A percentile compares a stretch with the other conserved stretches of the same genome.
phyloP scores from a whole-genome alignment of 2,329 filamentous ascomycete genomes.

The Ascochyta pisi region DNA sequence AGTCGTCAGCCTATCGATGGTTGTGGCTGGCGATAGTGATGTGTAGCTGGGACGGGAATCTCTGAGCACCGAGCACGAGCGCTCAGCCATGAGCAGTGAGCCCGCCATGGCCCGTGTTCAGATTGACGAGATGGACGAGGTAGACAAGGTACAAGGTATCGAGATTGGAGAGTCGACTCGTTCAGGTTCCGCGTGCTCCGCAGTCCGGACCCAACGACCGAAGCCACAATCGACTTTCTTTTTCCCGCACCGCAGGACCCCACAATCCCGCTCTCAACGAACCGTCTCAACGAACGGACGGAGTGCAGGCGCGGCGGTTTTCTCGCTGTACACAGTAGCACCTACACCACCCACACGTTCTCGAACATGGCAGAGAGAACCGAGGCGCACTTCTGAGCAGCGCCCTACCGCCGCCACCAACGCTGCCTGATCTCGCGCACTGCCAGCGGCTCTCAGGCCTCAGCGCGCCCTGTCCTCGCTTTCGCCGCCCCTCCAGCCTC shows the following conservation, averaged over 20 bases:
- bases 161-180: not conserved
- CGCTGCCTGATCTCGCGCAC: not conserved
- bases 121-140: not conserved
- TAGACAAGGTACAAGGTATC: not conserved
- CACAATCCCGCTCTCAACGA: slow-evolving; percentile 5
- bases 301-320: slow-evolving; percentile 7
- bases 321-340: slow-evolving; percentile 1
- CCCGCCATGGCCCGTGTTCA: not conserved
- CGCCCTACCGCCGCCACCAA: slow-evolving; percentile 11
- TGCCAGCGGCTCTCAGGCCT: not conserved
- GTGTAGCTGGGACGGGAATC: not conserved
- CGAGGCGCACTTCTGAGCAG: slow-evolving; percentile 13
- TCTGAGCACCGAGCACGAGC: not conserved
- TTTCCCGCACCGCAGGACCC: slow-evolving; percentile 9
- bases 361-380: slow-evolving; percentile 12
- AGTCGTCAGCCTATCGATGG: not conserved
- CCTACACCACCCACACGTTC: not conserved
- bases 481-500: slow-evolving; percentile 13
- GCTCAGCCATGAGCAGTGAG: no score
- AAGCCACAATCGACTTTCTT: slow-evolving; percentile 8
- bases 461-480: slow-evolving; percentile 2
- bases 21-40: not conserved
- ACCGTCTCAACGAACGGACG: slow-evolving; percentile 8
- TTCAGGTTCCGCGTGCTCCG: slow-evolving; percentile 4
- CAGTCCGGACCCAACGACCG: not conserved